phyloP scores from a whole-genome alignment of 176 grass and related monocot species.

The Avena eriantha region DNA sequence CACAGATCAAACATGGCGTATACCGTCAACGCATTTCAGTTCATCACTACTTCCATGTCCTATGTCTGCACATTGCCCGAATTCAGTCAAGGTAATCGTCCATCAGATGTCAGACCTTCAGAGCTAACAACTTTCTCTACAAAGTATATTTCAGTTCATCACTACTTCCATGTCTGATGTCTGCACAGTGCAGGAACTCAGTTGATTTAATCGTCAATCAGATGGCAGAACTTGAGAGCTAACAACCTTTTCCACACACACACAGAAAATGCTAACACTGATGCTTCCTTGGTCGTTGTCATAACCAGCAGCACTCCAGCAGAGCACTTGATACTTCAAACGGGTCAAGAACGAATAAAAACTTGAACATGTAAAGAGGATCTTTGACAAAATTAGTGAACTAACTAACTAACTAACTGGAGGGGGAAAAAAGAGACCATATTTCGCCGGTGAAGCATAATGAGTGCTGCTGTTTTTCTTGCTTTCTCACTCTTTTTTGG shows the following conservation, averaged over 20 bases:
- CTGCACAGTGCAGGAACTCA: neutral
- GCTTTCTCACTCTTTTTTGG: constrained; percentile 34
- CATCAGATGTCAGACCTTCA: neutral
- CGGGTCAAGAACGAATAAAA: constrained; percentile 16
- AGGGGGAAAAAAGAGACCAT: neutral
- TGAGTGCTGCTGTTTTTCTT: constrained; percentile 22
- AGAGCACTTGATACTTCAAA: neutral
- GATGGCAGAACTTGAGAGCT: neutral
- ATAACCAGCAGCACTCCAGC: neutral
- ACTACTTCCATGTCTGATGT: neutral
- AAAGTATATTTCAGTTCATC: neutral
- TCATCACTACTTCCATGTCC: constrained; percentile 1
- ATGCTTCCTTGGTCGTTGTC: neutral
- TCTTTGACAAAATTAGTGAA: neutral
- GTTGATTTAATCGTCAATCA: neutral
- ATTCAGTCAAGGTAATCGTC: neutral
- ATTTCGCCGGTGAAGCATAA: neutral
- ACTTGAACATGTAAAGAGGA: neutral
- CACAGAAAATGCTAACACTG: neutral
- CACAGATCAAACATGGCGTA: neutral
- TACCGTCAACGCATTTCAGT: neutral
- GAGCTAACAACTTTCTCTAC: neutral
- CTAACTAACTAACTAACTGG: neutral
- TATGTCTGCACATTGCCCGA: neutral
- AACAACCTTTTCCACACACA: neutral